phyloP scores from a whole-genome alignment of 176 grass and related monocot species.

The Chloris gayana region DNA sequence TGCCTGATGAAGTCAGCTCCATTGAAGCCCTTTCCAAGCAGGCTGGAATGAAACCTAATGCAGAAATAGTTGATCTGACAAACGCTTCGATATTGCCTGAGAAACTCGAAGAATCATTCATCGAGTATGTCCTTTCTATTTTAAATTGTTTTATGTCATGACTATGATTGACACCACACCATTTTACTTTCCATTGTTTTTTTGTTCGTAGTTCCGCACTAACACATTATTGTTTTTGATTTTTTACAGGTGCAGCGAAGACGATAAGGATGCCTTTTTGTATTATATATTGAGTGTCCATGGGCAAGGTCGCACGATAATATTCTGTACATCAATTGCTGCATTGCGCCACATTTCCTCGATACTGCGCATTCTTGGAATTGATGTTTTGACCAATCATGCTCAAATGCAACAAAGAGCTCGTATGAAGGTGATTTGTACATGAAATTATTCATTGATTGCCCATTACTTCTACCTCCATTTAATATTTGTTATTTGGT shows the following conservation, averaged over 20 bases:
- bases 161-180: neutral
- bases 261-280: constrained; percentile 84
- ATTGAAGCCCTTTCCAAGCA: constrained; percentile 77
- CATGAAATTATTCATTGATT: neutral
- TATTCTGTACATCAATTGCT: constrained; percentile 90
- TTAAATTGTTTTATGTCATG: neutral
- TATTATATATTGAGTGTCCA: constrained; percentile 91
- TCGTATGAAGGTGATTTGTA: constrained; percentile 70
- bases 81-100: constrained; percentile 75
- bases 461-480: neutral
- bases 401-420: constrained; percentile 98
- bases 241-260: constrained; percentile 71
- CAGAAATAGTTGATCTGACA: constrained; percentile 75
- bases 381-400: constrained; percentile 78
- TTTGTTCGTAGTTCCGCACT: neutral
- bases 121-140: neutral
- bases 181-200: neutral
- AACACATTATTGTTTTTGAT: constrained; percentile 14
- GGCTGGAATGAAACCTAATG: constrained; percentile 84
- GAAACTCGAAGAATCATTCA: constrained; percentile 85
- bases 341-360: constrained; percentile 79
- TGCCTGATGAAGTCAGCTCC: constrained; percentile 56
- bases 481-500: neutral
- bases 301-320: constrained; percentile 68
- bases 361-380: constrained; percentile 58